phyloP scores from a whole-genome alignment of 163 green algal genomes.

The Scenedesmus sp. region DNA sequence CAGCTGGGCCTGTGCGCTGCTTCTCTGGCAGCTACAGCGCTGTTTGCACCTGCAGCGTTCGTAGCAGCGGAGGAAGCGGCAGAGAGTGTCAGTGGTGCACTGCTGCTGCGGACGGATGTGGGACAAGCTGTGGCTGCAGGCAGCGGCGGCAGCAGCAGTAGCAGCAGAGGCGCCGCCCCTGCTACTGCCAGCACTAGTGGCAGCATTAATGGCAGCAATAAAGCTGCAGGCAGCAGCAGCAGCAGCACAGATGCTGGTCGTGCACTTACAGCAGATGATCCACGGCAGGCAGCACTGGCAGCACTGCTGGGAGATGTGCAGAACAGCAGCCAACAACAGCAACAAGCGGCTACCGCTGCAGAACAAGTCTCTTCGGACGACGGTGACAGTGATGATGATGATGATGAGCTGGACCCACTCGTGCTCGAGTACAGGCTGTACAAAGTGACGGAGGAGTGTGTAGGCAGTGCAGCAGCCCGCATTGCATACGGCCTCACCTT shows the following conservation, averaged over 20 bases:
- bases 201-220: no score
- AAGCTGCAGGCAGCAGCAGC: background rate
- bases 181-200: background rate
- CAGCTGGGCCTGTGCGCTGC: conserved; percentile 16
- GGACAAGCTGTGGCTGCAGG: background rate
- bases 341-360: conserved; percentile 2
- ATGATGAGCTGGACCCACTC: background rate
- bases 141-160: conserved; percentile 14
- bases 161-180: no score
- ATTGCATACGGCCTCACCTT: conserved; percentile 39
- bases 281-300: background rate
- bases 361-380: background rate
- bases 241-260: background rate
- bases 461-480: background rate
- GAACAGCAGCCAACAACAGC: background rate
- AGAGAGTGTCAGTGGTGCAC: conserved; percentile 9
- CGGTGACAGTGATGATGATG: conserved; percentile 14
- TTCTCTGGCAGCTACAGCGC: background rate
- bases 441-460: conserved; percentile 34
- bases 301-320: background rate
- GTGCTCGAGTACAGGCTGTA: conserved; percentile 51
- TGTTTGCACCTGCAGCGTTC: conserved; percentile 11
- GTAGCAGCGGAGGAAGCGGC: conserved; percentile 30
- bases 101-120: conserved; percentile 35
- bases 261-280: background rate